These are phyloP conservation scores for Coniochaeta sp. DNA, from an alignment of 2,329 filamentous ascomycete genomes.

Conservation along the genomic window DNA sequence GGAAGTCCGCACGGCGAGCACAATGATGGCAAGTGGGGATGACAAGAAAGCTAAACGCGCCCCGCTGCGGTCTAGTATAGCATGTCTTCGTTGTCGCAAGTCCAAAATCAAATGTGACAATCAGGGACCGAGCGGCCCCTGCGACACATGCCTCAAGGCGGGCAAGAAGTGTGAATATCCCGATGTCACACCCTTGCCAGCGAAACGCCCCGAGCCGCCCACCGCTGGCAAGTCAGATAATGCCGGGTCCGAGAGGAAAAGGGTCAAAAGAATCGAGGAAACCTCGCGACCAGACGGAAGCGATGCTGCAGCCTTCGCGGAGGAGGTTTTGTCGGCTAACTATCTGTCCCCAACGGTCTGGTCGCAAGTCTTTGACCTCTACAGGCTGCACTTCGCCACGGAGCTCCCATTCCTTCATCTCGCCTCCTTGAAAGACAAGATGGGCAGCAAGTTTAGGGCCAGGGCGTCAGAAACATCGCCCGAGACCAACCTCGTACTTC, in stretches of 20 bases:
- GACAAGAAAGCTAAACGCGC: conserved; percentile 35
- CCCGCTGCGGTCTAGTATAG: conserved; percentile 70
- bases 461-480: conserved; percentile 28
- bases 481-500: conserved; percentile 49
- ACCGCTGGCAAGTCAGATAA: conserved; percentile 31
- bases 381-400: conserved; percentile 62
- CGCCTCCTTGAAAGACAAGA: conserved; percentile 49
- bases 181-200: conserved; percentile 31
- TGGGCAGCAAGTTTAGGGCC: conserved; percentile 32
- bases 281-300: conserved; percentile 28
- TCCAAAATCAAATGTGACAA: conserved; percentile 89
- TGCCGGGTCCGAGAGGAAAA: conserved; percentile 33
- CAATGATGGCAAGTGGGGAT: conserved; percentile 27
- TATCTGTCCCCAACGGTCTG: conserved; percentile 59
- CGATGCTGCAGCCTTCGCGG: conserved; percentile 26
- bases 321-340: conserved; percentile 54
- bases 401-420: conserved; percentile 67
- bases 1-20: conserved; percentile 12
- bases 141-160: conserved; percentile 65
- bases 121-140: conserved; percentile 61
- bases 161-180: conserved; percentile 70
- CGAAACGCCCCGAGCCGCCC: conserved; percentile 34
- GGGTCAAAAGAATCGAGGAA: conserved; percentile 35
- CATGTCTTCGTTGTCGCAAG: conserved; percentile 66
- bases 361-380: conserved; percentile 63